Evolutionary conservation across 2,329 filamentous ascomycete genomes (phyloP).

Genomic region (Cladosporium sp.): DNA sequence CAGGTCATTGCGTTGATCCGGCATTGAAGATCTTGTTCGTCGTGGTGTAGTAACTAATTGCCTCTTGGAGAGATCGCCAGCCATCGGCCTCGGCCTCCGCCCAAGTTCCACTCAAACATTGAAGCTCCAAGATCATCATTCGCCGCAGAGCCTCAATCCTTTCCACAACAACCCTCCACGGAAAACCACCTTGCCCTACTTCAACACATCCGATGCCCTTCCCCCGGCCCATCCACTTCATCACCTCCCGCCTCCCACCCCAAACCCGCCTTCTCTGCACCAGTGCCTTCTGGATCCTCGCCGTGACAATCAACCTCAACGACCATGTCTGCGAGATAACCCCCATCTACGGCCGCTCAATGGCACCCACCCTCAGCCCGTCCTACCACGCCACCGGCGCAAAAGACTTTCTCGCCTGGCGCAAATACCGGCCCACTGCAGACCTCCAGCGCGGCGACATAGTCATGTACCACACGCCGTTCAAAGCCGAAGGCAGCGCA

Average conservation of each 20-base stretch:
- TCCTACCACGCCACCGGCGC: conserved; percentile 41
- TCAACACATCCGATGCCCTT: neutral
- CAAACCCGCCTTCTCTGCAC: neutral
- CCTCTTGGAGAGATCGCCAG: neutral
- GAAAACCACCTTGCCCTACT: neutral
- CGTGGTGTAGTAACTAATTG: neutral
- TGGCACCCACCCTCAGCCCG: conserved; percentile 49
- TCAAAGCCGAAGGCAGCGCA: conserved; percentile 65
- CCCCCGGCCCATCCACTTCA: neutral
- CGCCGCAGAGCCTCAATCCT: neutral
- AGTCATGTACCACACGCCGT: conserved; percentile 54
- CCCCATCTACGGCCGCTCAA: conserved; percentile 43
- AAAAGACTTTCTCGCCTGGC: conserved; percentile 42
- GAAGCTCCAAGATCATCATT: neutral
- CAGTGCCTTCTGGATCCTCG: conserved; percentile 17
- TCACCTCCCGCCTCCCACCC: neutral
- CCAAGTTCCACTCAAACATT: neutral
- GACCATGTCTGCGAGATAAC: conserved; percentile 43
- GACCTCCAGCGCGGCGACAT: conserved; percentile 46
- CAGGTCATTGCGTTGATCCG: too few species aligned
- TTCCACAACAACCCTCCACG: neutral
- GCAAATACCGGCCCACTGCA: conserved; percentile 30
- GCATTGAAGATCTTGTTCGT: too few species aligned
- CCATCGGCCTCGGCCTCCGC: neutral
- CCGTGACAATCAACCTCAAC: conserved; percentile 32